phyloP scores from a whole-genome alignment of 331 rosid genomes.

The Arachis monticola region DNA sequence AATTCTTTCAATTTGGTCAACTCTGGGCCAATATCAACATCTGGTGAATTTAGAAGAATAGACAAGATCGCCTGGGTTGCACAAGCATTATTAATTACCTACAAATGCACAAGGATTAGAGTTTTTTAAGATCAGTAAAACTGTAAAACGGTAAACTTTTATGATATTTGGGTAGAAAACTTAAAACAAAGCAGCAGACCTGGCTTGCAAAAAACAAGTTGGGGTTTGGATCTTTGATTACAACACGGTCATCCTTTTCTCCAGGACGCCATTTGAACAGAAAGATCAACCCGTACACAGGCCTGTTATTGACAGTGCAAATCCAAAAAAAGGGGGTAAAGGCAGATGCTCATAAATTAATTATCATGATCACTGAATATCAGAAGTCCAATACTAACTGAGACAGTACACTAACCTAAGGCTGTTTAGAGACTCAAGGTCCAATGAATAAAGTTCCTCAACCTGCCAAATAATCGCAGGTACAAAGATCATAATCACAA shows the following conservation, averaged over 20 bases:
- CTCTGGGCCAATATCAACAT: conserved; percentile 89
- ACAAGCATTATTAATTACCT: conserved; percentile 98
- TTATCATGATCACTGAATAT: conserved; percentile 7
- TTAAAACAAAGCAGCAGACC: conserved; percentile 52
- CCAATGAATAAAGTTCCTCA: conserved; percentile 92
- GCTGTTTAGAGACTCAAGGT: conserved; percentile 76
- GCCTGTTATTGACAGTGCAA: conserved; percentile 58
- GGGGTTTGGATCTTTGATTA: conserved; percentile 92
- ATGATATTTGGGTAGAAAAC: not conserved
- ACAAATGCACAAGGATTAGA: conserved; percentile 10
- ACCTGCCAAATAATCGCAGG: conserved; percentile 58
- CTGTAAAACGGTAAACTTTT: not conserved
- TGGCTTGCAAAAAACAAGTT: conserved; percentile 96
- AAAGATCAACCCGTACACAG: conserved; percentile 93
- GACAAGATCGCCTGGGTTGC: conserved; percentile 99
- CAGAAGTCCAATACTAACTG: conserved; percentile 32
- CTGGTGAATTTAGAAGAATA: conserved; percentile 88
- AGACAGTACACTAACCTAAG: conserved; percentile 62
- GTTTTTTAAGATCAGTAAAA: conserved; percentile 33
- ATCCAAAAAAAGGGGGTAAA: conserved; percentile 17
- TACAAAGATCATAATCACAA: not conserved
- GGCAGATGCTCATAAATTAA: conserved; percentile 22
- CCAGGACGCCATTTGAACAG: conserved; percentile 99
- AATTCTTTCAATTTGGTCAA: conserved; percentile 81
- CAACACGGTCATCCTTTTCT: conserved; percentile 88